Evolutionary conservation across 192 early-diverging fungal species (phyloP), one percentile per base, ranked within the genome.

Genomic region (Podila epigama): DNA sequence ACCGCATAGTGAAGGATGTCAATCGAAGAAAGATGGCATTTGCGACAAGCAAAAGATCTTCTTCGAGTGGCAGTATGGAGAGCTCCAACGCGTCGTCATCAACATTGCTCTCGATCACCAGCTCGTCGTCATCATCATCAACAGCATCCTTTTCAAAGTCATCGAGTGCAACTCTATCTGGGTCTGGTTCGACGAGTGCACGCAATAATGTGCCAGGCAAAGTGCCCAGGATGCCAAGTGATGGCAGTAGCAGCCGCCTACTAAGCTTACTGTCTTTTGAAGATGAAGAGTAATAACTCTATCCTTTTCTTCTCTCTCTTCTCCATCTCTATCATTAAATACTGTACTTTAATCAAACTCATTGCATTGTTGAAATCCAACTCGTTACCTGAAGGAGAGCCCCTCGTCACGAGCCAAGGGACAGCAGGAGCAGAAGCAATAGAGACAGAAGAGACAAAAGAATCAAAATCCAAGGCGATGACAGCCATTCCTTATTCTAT

Each of bases 11-110:
- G 10, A 66, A 66, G 39, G 73, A 77, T 11, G 66, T 63, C 9
- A 77, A 68, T 28, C 66, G 66, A 3, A 65, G 73, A 22, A 63
- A 44, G 50, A 64, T 68, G 66, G 61, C 73, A 6, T 77, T 77
- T 57, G 73, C 60, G 9, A 37, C 73, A 3, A 27, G 51, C 31
- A 70, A 56, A n/a, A 60, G 51, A 34, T 22, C 44, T 22, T 22
- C 44, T n/a, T n/a, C n/a, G n/a, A n/a, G n/a, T n/a, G n/a, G n/a
- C n/a, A n/a, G 3, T 18, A 48, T 48, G 44, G 44, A 48, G 44
- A n/a, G 44, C 6, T 39, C 37, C 25, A 8, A 8, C 11, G n/a
- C 44, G 16, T 48, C 44, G 5, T 48, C 44, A 0, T 48, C 44
- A 5, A 22, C 44, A 22, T 48, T 22, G n/a, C 8, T 20, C n/a